phyloP scores from a whole-genome alignment of 768 basidiomycete species.

The Russula emetica region DNA sequence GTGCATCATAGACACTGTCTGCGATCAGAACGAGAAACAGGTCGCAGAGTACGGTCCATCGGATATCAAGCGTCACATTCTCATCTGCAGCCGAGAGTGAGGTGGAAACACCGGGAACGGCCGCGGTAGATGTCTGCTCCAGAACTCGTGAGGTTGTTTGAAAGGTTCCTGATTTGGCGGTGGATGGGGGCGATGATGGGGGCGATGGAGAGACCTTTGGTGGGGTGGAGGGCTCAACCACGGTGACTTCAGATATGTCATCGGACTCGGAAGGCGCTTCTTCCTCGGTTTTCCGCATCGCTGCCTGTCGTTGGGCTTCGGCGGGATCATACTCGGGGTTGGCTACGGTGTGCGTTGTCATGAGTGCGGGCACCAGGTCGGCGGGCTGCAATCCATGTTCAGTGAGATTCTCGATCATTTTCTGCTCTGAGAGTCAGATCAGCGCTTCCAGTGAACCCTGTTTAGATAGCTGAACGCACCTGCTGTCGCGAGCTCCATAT shows the following conservation, averaged over 20 bases:
- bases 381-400: constrained; percentile 83
- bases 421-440: constrained; percentile 70
- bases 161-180: constrained; percentile 30
- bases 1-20: constrained; percentile 96
- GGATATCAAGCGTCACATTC: constrained; percentile 92
- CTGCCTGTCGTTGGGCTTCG: constrained; percentile 56
- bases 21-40: constrained; percentile 94
- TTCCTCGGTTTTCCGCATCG: constrained; percentile 34
- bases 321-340: constrained; percentile 97
- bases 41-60: constrained; percentile 98
- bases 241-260: constrained; percentile 24
- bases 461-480: constrained; percentile 48
- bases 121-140: constrained; percentile 52
- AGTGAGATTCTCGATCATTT: constrained; percentile 94
- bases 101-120: constrained; percentile 81
- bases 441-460: constrained; percentile 10
- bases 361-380: constrained; percentile 90
- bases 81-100: constrained; percentile 80
- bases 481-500: constrained; percentile 94
- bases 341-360: constrained; percentile 95
- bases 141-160: constrained; percentile 67
- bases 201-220: constrained; percentile 13
- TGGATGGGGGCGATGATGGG: constrained; percentile 7
- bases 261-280: constrained; percentile 30
- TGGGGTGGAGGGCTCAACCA: constrained; percentile 28